Percentiles rank a stretch among this genome's conserved stretches.
Evolutionary conservation across 2,329 filamentous ascomycete genomes (phyloP).

Genomic region (Colletotrichum sansevieriae): DNA sequence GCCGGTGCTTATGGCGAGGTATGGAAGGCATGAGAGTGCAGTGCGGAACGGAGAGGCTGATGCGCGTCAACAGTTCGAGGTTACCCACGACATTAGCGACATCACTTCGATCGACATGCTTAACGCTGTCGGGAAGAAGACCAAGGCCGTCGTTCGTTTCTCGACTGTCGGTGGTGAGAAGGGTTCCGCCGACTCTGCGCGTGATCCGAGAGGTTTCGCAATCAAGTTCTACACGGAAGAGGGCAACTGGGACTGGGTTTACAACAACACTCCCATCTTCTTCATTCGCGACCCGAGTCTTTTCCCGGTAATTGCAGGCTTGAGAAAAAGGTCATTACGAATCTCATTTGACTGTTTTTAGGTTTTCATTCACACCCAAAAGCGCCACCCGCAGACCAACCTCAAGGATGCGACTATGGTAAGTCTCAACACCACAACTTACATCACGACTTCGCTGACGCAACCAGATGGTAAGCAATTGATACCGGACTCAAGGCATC

Average conservation of each 20-base stretch:
- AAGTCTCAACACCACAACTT: slow-evolving; percentile 40
- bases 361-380: slow-evolving; percentile 82
- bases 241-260: slow-evolving; percentile 80
- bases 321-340: neutral
- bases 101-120: slow-evolving; percentile 66
- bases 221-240: slow-evolving; percentile 79
- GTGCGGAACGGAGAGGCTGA: neutral
- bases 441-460: slow-evolving; percentile 7
- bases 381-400: slow-evolving; percentile 80
- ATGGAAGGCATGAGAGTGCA: neutral
- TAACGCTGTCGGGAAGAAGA: slow-evolving; percentile 75
- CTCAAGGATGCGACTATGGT: slow-evolving; percentile 76
- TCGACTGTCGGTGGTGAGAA: slow-evolving; percentile 82
- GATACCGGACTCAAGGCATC: neutral
- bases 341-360: neutral
- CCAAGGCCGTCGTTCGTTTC: slow-evolving; percentile 76
- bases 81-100: slow-evolving; percentile 63
- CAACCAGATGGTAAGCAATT: slow-evolving; percentile 25
- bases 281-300: slow-evolving; percentile 81
- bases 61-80: slow-evolving; percentile 55
- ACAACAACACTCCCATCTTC: slow-evolving; percentile 83
- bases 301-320: slow-evolving; percentile 64
- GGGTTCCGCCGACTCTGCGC: slow-evolving; percentile 77
- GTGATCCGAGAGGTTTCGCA: slow-evolving; percentile 79
- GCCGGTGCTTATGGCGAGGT: slow-evolving; percentile 65